A percentile compares a stretch with the other conserved stretches of the same genome.
These are phyloP conservation scores for Colletotrichum cereale DNA, from an alignment of 2,329 filamentous ascomycete genomes.

Conservation along the genomic window DNA sequence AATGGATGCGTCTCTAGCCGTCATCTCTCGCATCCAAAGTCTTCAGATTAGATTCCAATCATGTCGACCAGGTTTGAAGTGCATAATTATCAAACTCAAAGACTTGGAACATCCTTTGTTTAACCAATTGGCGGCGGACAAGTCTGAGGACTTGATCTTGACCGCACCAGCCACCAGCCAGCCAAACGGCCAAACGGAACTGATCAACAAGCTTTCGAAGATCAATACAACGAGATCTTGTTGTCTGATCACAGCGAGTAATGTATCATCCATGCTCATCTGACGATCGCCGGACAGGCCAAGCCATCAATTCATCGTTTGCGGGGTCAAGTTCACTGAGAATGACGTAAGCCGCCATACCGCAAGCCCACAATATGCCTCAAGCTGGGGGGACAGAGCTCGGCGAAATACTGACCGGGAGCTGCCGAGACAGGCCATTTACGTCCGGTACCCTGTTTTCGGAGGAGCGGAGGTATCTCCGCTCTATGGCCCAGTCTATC, in stretches of 20 bases:
- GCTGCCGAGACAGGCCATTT: slow-evolving; percentile 22
- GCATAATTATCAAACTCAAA: background rate
- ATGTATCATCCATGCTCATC: slow-evolving; percentile 17
- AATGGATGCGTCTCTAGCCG: background rate
- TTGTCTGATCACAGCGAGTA: background rate
- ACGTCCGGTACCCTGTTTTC: slow-evolving; percentile 24
- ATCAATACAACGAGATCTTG: background rate
- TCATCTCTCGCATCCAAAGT: background rate
- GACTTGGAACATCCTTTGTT: background rate
- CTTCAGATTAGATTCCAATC: background rate
- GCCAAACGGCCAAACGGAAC: background rate
- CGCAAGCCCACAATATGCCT: background rate
- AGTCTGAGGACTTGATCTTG: background rate
- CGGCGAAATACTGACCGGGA: slow-evolving; percentile 17
- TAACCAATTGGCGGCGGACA: background rate
- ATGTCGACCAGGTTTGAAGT: background rate
- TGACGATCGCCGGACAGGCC: slow-evolving; percentile 7
- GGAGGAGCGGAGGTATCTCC: slow-evolving; percentile 18
- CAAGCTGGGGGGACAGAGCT: background rate
- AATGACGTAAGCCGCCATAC: slow-evolving; percentile 1
- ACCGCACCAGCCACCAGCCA: background rate
- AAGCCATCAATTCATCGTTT: background rate
- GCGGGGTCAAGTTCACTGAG: background rate
- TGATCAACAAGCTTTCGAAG: background rate
- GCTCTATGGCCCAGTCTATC: slow-evolving; percentile 10